Evolutionary conservation across 2,329 filamentous ascomycete species (phyloP).

Genomic region (Coleophoma eucalyptorum): DNA sequence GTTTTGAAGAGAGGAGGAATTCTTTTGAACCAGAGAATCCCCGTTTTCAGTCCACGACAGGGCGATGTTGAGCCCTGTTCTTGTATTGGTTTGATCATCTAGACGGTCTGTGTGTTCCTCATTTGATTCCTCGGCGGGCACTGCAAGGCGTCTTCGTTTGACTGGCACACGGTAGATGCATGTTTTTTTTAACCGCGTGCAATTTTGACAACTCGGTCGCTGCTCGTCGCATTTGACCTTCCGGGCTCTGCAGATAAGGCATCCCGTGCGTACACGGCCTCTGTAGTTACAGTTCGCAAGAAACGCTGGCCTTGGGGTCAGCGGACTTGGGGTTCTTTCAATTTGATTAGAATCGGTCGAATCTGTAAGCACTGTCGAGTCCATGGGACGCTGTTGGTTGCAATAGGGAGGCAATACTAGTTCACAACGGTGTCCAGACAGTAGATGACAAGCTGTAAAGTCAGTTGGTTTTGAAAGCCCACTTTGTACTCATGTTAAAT

Average conservation of each 20-base stretch:
- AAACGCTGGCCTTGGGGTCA: not conserved
- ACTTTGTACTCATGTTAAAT: too few relatives aligned
- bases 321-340: not conserved
- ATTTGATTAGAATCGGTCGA: not conserved
- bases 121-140: not conserved
- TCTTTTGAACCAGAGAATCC: not conserved
- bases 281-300: not conserved
- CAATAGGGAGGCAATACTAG: too few relatives aligned
- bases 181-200: not conserved
- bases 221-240: constrained; percentile 3
- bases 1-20: not conserved
- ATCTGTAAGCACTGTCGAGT: too few relatives aligned
- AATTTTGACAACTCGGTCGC: constrained; percentile 2
- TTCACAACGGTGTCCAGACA: too few relatives aligned
- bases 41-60: not conserved
- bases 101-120: not conserved
- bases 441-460: too few relatives aligned
- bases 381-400: too few relatives aligned
- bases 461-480: too few relatives aligned
- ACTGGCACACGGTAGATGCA: not conserved
- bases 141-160: not conserved
- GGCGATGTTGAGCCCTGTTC: not conserved
- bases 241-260: constrained; percentile 1
- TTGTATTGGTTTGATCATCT: not conserved
- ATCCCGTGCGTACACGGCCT: constrained; percentile 1